A percentile compares a stretch with the other conserved stretches of the same genome.
Evolutionary conservation across 768 basidiomycete genomes (phyloP).

Genomic region (Tulasnella sp.): DNA sequence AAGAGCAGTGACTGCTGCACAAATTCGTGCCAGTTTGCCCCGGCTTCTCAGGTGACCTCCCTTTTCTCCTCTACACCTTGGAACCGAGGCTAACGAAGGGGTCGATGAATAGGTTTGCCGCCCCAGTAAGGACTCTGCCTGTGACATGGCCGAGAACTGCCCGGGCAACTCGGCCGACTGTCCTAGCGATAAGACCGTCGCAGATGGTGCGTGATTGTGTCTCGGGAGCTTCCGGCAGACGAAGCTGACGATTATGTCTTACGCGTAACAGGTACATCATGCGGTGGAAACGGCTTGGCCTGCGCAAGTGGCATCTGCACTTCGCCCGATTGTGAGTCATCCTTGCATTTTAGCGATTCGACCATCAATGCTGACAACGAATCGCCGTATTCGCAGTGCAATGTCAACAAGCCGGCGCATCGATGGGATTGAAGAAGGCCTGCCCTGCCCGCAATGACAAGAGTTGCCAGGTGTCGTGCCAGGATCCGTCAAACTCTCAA

Average conservation of each 20-base stretch:
- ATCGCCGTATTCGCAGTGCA: conserved; percentile 49
- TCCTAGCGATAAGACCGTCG: conserved; percentile 57
- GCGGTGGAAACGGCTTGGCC: conserved; percentile 58
- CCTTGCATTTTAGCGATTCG: conserved; percentile 16
- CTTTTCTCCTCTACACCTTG: background rate
- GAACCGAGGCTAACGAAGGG: background rate
- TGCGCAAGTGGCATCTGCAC: conserved; percentile 82
- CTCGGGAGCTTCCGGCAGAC: background rate
- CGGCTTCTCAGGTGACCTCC: conserved; percentile 44
- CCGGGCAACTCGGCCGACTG: conserved; percentile 70
- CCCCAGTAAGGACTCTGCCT: conserved; percentile 58
- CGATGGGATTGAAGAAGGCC: conserved; percentile 62
- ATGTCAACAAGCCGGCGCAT: conserved; percentile 68
- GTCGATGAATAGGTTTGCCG: conserved; percentile 52
- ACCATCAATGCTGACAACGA: conserved; percentile 6
- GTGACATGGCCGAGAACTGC: conserved; percentile 71
- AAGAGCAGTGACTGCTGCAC: conserved; percentile 74
- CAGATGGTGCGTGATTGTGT: conserved; percentile 49
- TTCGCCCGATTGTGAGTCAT: conserved; percentile 56
- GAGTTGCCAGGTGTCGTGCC: conserved; percentile 75
- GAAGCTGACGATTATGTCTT: background rate
- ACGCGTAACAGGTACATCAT: conserved; percentile 42
- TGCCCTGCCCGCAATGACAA: conserved; percentile 63
- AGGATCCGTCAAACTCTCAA: conserved; percentile 58
- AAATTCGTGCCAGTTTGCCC: conserved; percentile 62